Evolutionary conservation across 1,139 yeast species (phyloP).

Genomic region (Debaryomyces nepalensis): DNA sequence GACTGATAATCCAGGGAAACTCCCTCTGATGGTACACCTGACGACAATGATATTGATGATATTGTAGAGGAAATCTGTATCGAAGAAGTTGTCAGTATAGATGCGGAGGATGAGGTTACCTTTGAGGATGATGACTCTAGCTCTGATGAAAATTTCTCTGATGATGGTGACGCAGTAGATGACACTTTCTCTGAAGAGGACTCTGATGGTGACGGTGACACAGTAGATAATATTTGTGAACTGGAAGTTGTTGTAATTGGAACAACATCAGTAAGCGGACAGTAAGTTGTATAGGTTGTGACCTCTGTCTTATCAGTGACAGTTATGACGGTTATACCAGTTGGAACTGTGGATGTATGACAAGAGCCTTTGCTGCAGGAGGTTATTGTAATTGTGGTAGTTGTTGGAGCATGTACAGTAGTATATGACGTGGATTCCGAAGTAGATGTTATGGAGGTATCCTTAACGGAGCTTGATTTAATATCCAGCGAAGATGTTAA

Average conservation of each 20-base stretch:
- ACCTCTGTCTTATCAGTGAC: conserved; percentile 16
- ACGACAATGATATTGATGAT: not conserved
- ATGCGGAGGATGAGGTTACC: not conserved
- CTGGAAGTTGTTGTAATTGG: conserved; percentile 6
- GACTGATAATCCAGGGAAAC: too few relatives aligned
- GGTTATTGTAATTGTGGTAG: conserved; percentile 24
- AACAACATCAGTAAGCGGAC: conserved; percentile 25
- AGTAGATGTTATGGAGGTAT: conserved; percentile 3
- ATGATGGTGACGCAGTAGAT: not conserved
- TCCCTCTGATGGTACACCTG: too few relatives aligned
- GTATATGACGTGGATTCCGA: conserved; percentile 6
- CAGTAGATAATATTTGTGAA: too few relatives aligned
- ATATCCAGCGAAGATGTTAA: not conserved
- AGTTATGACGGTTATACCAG: conserved; percentile 24
- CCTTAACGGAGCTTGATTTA: not conserved
- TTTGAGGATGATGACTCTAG: not conserved
- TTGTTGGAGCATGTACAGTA: conserved; percentile 2
- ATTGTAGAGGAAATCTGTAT: not conserved
- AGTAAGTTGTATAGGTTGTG: conserved; percentile 31
- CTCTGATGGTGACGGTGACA: not conserved
- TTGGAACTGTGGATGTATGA: conserved; percentile 27
- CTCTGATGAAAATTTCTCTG: not conserved
- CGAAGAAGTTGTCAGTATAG: not conserved
- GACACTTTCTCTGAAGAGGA: conserved; percentile 4
- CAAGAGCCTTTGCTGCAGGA: conserved; percentile 12